Evolutionary conservation across 2,329 filamentous ascomycete species (phyloP), one percentile per base, ranked within the genome.

Genomic region (Plectosphaerella sp.): DNA sequence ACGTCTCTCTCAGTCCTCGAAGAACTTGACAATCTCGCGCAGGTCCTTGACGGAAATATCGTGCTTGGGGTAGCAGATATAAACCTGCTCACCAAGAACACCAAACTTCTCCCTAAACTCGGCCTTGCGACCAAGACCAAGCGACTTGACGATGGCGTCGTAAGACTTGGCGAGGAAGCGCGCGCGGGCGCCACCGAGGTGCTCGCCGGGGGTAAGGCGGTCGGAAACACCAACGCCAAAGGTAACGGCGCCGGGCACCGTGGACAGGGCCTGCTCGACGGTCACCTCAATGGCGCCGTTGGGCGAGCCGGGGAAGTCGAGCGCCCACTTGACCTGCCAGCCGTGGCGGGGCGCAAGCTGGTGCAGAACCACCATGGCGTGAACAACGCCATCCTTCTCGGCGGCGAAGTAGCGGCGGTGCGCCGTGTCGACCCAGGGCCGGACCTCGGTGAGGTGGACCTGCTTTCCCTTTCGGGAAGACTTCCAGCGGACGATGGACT

Each of bases 321-420:
- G 83, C n/a, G 88, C 89, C 76, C 94, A 96, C 75, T 97, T 97
- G 66, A 96, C 87, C 74, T 97, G 92, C 84, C 91, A 95, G 51
- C 92, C 92, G 66, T 95, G 83, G 36, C 82, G 77, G 2, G 91
- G 89, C 4, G 88, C 83, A 25, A 97, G 82, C 67, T 91, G 88
- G 50, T 89, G 88, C 61, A 97, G 76, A 9, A 93, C 86, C n/a
- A 93, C 87, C 53, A 97, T 80, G 35, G 88, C 87, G 42, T 79
- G 79, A 52, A 97, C 83, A 54, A 79, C 82, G 57, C 88, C 88
- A 15, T 89, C 80, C 62, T 88, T 88, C 58, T 86, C 79, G 10
- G 90, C 88, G 61, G 90, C 88, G 64, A 92, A 89, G 74, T 96
- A 97, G 58, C 90, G 87, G 15, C 92, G 84, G 66, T 97, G 91